Conservation (phyloP, 192 early-diverging fungal species). For the Coemansia sp. region DNA sequence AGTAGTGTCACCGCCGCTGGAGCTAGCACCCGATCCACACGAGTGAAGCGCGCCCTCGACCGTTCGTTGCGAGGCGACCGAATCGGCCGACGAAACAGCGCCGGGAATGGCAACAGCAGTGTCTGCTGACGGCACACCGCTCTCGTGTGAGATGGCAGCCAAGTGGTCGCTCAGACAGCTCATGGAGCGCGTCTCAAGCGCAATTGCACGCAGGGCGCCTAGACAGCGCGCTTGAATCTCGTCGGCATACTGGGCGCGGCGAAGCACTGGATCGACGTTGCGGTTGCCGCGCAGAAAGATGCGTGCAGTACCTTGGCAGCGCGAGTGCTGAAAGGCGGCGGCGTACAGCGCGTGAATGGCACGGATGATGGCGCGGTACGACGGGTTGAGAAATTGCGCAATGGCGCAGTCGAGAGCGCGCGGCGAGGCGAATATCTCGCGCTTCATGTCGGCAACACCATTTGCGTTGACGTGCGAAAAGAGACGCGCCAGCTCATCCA, state of each 20-base stretch:
- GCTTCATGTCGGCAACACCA: constrained; percentile 37
- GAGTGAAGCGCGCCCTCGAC: neutral
- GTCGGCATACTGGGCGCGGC: constrained; percentile 39
- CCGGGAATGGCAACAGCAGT: too few species aligned
- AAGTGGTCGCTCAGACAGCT: constrained; percentile 20
- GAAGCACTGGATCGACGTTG: constrained; percentile 40
- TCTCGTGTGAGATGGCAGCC: constrained; percentile 29
- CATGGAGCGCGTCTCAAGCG: constrained; percentile 11
- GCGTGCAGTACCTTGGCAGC: constrained; percentile 39
- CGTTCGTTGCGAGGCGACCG: neutral
- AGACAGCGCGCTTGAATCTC: constrained; percentile 40
- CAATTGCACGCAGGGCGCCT: constrained; percentile 11
- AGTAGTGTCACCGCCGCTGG: neutral
- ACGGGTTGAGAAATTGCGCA: constrained; percentile 22
- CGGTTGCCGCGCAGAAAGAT: constrained; percentile 37
- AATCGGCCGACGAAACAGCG: too few species aligned
- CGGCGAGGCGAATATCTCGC: constrained; percentile 30
- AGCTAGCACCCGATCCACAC: neutral
- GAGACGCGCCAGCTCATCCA: constrained; percentile 30
- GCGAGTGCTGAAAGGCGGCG: constrained; percentile 32
- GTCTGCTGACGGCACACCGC: neutral
- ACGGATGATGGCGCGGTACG: constrained; percentile 21
- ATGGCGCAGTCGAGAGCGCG: constrained; percentile 29
- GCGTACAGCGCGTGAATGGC: constrained; percentile 33
- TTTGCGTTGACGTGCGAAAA: constrained; percentile 17